Conservation (phyloP, 108 stramenopile species). For the Discostella pseudostelligera region DNA sequence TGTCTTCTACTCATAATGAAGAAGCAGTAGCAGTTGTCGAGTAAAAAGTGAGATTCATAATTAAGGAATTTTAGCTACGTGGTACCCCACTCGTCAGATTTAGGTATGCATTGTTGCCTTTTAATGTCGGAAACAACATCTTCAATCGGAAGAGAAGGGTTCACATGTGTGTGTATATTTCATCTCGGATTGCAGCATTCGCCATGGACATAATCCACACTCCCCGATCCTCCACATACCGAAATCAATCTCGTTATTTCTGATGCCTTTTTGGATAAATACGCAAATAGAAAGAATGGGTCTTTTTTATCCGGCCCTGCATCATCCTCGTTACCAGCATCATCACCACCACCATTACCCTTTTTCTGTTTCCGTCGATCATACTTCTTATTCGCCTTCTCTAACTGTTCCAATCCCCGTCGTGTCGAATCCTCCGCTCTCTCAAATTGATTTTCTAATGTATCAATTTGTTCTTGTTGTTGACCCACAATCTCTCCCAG, state of each 20-base stretch:
- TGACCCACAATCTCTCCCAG: conserved; percentile 31
- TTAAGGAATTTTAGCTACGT: no score
- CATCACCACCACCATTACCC: conserved; percentile 5
- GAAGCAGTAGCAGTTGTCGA: conserved; percentile 4
- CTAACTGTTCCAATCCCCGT: conserved; percentile 30
- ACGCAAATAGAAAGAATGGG: conserved; percentile 17
- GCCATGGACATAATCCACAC: conserved; percentile 23
- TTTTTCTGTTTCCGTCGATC: conserved; percentile 9
- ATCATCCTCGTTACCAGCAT: background rate
- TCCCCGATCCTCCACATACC: conserved; percentile 31
- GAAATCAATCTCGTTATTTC: conserved; percentile 27
- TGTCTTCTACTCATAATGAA: no score
- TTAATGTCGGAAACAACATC: no score
- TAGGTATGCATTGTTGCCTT: no score
- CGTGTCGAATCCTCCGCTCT: conserved; percentile 12
- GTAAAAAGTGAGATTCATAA: background rate
- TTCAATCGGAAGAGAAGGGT: no score
- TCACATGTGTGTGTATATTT: background rate
- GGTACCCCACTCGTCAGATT: no score
- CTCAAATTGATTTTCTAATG: conserved; percentile 20
- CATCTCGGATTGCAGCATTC: conserved; percentile 14
- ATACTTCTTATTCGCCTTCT: conserved; percentile 28
- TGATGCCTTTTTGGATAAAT: conserved; percentile 12
- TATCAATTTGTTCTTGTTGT: conserved; percentile 37
- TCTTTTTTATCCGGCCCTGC: background rate